phyloP scores from a whole-genome alignment of 352 stramenopile genomes.

The Pythium sukuiense region DNA sequence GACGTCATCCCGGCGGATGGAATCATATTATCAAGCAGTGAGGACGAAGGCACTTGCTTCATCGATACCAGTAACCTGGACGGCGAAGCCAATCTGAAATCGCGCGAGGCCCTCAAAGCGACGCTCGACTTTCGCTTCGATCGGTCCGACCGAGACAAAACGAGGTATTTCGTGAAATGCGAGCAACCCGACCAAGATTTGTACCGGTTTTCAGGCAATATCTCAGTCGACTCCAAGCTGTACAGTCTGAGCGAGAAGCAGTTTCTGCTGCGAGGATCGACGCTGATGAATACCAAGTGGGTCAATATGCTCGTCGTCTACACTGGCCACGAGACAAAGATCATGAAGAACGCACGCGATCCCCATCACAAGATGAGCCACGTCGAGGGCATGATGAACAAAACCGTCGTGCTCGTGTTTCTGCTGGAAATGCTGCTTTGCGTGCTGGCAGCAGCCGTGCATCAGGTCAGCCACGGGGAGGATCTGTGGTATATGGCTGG shows the following conservation, averaged over 20 bases:
- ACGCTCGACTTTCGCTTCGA: constrained; percentile 40
- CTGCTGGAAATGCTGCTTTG: constrained; percentile 69
- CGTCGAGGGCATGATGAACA: constrained; percentile 78
- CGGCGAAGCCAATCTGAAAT: constrained; percentile 79
- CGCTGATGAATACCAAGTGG: constrained; percentile 83
- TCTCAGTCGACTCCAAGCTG: constrained; percentile 58
- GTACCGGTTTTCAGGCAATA: constrained; percentile 75
- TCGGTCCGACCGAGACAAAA: constrained; percentile 35
- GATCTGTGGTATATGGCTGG: constrained; percentile 26
- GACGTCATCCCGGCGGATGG: constrained; percentile 91
- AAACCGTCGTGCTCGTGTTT: constrained; percentile 77
- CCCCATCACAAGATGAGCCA: constrained; percentile 83
- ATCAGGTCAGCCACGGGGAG: constrained; percentile 28
- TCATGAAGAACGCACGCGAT: constrained; percentile 87
- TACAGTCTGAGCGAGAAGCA: constrained; percentile 76
- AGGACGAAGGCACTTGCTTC: constrained; percentile 80
- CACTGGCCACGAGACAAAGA: constrained; percentile 88
- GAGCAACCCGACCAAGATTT: constrained; percentile 77
- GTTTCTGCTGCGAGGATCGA: constrained; percentile 69
- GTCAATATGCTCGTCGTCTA: constrained; percentile 72
- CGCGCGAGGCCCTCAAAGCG: constrained; percentile 44
- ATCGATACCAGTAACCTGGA: constrained; percentile 86
- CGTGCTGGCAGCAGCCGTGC: constrained; percentile 44
- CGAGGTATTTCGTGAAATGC: constrained; percentile 69
- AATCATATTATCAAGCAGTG: constrained; percentile 83